Base-by-base conservation (phyloP, 129 eudicot species). In the Chrysanthemum seticuspe region DNA sequence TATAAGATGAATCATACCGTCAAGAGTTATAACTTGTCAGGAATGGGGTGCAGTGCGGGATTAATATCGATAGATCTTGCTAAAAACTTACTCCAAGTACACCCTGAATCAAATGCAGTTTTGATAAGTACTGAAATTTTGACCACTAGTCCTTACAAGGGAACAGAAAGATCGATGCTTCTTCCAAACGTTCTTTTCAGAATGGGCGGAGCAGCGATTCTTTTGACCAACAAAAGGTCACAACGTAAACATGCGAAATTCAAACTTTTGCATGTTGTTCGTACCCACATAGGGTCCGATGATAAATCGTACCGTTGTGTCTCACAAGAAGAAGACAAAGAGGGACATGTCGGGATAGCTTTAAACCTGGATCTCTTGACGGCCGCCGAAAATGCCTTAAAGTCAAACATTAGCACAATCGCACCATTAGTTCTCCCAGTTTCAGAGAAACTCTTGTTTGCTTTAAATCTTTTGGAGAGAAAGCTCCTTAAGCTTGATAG, bases 31-130 rank as follows among this genome's bases (percentile, higher is more conserved):
- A 80, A 80, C 44, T 74, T 80, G 0, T 61, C 76, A 2, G 84
- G 84, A 53, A 80, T 80, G 84, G 84, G 84, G 13, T 80, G 80
- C 54, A 74, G 76, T 63, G 84, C 84, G 0, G 80, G 84, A 15
- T 62, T 80, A 31, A 80, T 80, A 53, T 75, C 84, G 0, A 70
- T 80, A 4, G 84, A 68, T 70, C 62, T 75, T 3, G 84, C 84
- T 0, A 65, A 67, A 13, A 59, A 80, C 27, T 61, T 80, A 13
- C 84, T 80, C 27, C 84, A 69, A 52, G 76, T 69, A 1, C 70
- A 75, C 44, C 80, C 73, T 2, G 74, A 80, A 27, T 75, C 84
- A 7, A 23, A 69, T 15, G 80, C 84, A 2, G 65, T 80, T 13
- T 62, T 80, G 3, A 27, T 75, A n/a, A 74, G 80, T 52, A 80